Evolutionary conservation across 805 yeast genomes (phyloP).

Genomic region (Kregervanrija delftensis): DNA sequence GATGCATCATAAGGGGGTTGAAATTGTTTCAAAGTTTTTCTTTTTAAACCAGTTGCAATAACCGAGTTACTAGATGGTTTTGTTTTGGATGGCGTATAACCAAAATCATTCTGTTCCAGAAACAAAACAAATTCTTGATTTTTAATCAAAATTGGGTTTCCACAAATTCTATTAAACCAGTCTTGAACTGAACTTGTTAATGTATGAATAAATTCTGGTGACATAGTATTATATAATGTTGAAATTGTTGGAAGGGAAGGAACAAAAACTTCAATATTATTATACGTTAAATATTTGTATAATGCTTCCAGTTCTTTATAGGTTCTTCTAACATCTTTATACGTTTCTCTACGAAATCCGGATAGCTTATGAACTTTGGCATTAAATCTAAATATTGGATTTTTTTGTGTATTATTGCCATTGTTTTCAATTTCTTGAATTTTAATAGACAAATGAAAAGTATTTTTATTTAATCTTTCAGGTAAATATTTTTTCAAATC

Average conservation of each 20-base stretch:
- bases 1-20: slow-evolving; percentile 89
- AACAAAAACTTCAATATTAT: slow-evolving; percentile 87
- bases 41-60: slow-evolving; percentile 75
- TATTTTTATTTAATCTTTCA: slow-evolving; percentile 36
- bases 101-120: slow-evolving; percentile 31
- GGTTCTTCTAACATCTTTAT: slow-evolving; percentile 74
- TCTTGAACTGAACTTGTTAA: slow-evolving; percentile 58
- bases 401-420: slow-evolving; percentile 50
- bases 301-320: slow-evolving; percentile 70
- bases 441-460: slow-evolving; percentile 41
- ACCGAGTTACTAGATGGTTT: slow-evolving; percentile 33
- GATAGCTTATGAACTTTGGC: slow-evolving; percentile 54
- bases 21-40: slow-evolving; percentile 87
- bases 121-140: slow-evolving; percentile 87
- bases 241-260: slow-evolving; percentile 76
- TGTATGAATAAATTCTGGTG: slow-evolving; percentile 67
- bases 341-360: slow-evolving; percentile 61
- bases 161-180: slow-evolving; percentile 75
- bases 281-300: slow-evolving; percentile 68
- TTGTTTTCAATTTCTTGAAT: slow-evolving; percentile 67
- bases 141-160: slow-evolving; percentile 72
- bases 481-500: slow-evolving; percentile 43
- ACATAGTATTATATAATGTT: slow-evolving; percentile 77
- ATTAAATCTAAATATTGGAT: slow-evolving; percentile 75
- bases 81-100: slow-evolving; percentile 33